Conservation (phyloP, 1,284 basidiomycete species). For the Anthracocystis panici-leucophaei region DNA sequence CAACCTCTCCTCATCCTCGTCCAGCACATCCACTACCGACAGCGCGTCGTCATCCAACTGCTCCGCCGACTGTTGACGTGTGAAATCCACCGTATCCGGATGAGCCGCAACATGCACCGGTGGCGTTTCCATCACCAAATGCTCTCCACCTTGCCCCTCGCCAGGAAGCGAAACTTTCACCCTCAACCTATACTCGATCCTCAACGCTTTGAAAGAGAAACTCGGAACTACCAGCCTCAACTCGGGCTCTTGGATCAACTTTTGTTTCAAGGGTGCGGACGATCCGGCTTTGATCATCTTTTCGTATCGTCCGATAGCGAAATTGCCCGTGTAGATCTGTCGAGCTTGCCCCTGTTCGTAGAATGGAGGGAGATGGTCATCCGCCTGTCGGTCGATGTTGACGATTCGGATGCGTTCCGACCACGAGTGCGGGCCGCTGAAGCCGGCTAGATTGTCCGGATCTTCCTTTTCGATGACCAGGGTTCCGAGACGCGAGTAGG, state of each 20-base stretch:
- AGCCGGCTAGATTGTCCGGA: constrained; percentile 43
- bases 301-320: constrained; percentile 48
- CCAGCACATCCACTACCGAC: constrained; percentile 39
- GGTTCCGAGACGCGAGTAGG: constrained; percentile 51
- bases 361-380: constrained; percentile 47
- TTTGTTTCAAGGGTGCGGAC: constrained; percentile 36
- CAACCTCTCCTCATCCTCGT: constrained; percentile 47
- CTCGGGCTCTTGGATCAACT: constrained; percentile 36
- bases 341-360: constrained; percentile 38
- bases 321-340: constrained; percentile 51
- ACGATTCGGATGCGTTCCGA: constrained; percentile 49
- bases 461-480: constrained; percentile 50
- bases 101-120: constrained; percentile 47
- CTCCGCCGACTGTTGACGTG: constrained; percentile 29
- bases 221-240: constrained; percentile 46
- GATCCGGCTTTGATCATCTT: constrained; percentile 49
- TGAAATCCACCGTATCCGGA: constrained; percentile 51
- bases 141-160: neutral
- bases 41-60: constrained; percentile 37
- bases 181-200: constrained; percentile 45
- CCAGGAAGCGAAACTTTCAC: constrained; percentile 39
- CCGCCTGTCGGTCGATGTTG: constrained; percentile 43
- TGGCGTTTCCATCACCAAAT: constrained; percentile 47
- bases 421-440: constrained; percentile 51
- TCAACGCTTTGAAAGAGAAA: constrained; percentile 49